Evolutionary conservation across 2,329 filamentous ascomycete genomes (phyloP).

Genomic region (Clarireedia monteithiana): DNA sequence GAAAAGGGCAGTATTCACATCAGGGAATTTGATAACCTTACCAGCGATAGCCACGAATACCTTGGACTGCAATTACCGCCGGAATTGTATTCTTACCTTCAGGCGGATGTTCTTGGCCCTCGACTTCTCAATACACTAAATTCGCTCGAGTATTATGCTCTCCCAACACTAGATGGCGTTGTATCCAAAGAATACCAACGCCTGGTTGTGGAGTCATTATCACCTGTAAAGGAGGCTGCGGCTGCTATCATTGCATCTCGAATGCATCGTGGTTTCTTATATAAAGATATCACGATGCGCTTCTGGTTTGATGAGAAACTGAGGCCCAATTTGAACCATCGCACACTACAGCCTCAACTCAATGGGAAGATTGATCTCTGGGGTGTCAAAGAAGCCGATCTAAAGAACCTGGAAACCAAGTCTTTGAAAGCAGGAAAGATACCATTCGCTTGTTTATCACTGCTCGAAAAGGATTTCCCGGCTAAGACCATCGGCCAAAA

Average conservation of each 20-base stretch:
- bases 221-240: constrained; percentile 66
- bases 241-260: constrained; percentile 71
- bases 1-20: constrained; percentile 61
- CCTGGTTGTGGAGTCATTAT: constrained; percentile 67
- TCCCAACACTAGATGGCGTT: constrained; percentile 79
- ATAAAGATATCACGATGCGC: constrained; percentile 67
- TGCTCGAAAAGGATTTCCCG: constrained; percentile 63
- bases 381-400: constrained; percentile 58
- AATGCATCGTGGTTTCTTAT: constrained; percentile 75
- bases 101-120: constrained; percentile 70
- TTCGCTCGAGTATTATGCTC: constrained; percentile 67
- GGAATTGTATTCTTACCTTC: constrained; percentile 86
- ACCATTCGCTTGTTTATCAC: constrained; percentile 55
- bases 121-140: constrained; percentile 77
- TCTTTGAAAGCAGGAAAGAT: constrained; percentile 37
- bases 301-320: constrained; percentile 77
- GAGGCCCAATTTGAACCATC: constrained; percentile 60
- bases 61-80: constrained; percentile 83
- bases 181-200: constrained; percentile 73
- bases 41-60: constrained; percentile 80
- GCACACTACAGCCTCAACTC: constrained; percentile 40
- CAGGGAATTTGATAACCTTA: constrained; percentile 64
- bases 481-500: constrained; percentile 50
- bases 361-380: constrained; percentile 50
- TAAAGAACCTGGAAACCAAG: constrained; percentile 37